These are phyloP conservation scores for Phanerodontia chrysosporium DNA, from an alignment of 768 basidiomycete genomes.

Conservation along the genomic window DNA sequence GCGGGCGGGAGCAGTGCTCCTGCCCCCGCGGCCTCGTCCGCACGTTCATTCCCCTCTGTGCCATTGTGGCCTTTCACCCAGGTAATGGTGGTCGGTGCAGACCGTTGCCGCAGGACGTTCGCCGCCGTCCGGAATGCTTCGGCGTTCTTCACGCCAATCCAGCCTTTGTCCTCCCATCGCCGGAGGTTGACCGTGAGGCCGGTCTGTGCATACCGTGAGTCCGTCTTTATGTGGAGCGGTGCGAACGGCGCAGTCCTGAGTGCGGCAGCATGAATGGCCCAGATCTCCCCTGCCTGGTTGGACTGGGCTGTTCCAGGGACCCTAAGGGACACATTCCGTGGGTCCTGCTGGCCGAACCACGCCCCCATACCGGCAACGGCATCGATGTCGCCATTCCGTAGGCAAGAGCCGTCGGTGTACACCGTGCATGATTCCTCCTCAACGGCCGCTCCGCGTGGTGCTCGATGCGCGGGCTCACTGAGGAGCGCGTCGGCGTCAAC, in stretches of 20 bases:
- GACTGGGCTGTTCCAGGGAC: too few species aligned
- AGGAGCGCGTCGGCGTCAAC: not conserved
- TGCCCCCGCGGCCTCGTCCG: constrained; percentile 19
- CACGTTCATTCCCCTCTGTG: constrained; percentile 20
- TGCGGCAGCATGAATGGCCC: too few species aligned
- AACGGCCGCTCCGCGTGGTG: not conserved
- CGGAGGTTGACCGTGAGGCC: constrained; percentile 17
- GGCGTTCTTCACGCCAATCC: constrained; percentile 12
- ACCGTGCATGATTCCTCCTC: not conserved
- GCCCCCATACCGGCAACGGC: constrained; percentile 16
- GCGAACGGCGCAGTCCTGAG: not conserved
- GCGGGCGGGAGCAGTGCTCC: constrained; percentile 6
- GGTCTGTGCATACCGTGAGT: constrained; percentile 23
- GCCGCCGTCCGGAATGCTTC: constrained; percentile 1
- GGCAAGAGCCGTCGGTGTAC: constrained; percentile 28
- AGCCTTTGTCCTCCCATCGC: constrained; percentile 8
- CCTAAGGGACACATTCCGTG: too few species aligned
- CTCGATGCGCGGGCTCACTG: not conserved
- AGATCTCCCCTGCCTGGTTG: too few species aligned
- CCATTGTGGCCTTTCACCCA: constrained; percentile 27
- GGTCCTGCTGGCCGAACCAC: not conserved
- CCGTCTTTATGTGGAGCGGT: constrained; percentile 15
- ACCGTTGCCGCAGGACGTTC: constrained; percentile 10
- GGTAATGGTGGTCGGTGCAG: constrained; percentile 17
- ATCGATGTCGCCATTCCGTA: constrained; percentile 15